Base-by-base conservation (phyloP, 2,329 filamentous ascomycete genomes). In the Fonsecaea erecta region DNA sequence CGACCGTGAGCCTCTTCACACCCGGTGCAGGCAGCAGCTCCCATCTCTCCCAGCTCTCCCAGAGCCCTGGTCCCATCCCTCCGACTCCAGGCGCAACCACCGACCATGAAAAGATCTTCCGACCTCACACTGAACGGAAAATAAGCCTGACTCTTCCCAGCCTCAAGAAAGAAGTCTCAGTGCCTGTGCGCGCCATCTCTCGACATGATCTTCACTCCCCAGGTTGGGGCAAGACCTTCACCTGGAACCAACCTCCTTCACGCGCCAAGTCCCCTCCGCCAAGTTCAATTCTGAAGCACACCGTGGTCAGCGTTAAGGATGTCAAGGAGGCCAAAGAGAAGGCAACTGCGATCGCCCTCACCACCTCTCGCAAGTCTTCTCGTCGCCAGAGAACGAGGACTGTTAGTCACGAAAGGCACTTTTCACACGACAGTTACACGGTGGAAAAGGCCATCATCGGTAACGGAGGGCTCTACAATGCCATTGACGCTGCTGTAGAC, bases 381-480 rank as follows among this genome's bases (percentile, higher is more conserved):
- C 63, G 59, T 18, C 59, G 63, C n/a, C 65, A 69, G 48, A 59
- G 62, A 58, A 51, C 65, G 37, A 76, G 77, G 67, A 70, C 61
- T 73, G 84, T 88, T 60, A 90, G 84, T 74, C 88, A 88, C 71
- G 88, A 90, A 72, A 81, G 84, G 34, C 85, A 90, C 54, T 93
- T 93, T 73, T 89, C 91, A 54, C 84, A 87, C n/a, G 90, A 90
- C 9, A 84, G 89, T 58, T 98, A 93, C 91, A 89, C 85, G 35
- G 87, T 98, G 37, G 90, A 93, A 66, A 88, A 89, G 62, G 91
- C 93, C 0, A 90, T 96, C 62, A 92, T 96, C 78, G 94, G 94
- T 64, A 98, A 98, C 74, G 93, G 93, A 24, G 95, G 94, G 21
- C 84, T 98, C 55, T 88, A 91, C 72, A 97, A 97, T 75, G 94